Evolutionary conservation across 345 rosid genomes (phyloP), one percentile per base, ranked within the genome.

Genomic region (Populus pruinosa): DNA sequence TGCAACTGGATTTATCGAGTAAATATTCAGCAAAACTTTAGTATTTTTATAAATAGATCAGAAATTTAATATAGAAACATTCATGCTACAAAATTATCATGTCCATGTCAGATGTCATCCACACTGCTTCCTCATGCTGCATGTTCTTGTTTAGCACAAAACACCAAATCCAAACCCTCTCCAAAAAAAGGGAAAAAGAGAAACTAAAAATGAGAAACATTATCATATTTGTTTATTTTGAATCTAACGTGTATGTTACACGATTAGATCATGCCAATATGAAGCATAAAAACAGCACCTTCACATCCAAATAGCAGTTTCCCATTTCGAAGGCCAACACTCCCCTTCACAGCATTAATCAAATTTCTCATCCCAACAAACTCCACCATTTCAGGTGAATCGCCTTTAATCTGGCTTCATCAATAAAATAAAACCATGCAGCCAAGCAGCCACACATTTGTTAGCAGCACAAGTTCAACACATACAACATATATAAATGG

Each of bases 311-410:
- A 93, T 64, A 95, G 14, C 39, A 93, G 85, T 84, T 91, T 92
- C 69, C 99, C 98, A 23, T 82, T 83, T 84, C 68, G 87, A 85
- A 91, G 87, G 76, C 92, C 98, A 64, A 91, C 93, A 84, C 90
- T 86, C 66, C 74, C 86, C 77, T 79, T 91, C 47, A 96, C 86
- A 74, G 94, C 96, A 85, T 89, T 87, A 78, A 93, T 88, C 83
- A 96, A 87, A 80, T 92, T 96, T 88, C 76, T 93, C 97, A 93
- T 92, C 67, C 98, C 99, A 74, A 88, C 5, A 70, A 82, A 92
- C 82, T 93, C 98, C 12, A 96, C 98, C 92, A 88, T 80, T 83
- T 96, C 97, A 38, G 99, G 99, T 23, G 97, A 93, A 86, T 86
- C 94, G 31, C 99, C 99, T 90, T 95, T 95, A 75, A 95, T 88